Base-by-base conservation (phyloP, 169 alveolate species). In the Cryptosporidium sp. region DNA sequence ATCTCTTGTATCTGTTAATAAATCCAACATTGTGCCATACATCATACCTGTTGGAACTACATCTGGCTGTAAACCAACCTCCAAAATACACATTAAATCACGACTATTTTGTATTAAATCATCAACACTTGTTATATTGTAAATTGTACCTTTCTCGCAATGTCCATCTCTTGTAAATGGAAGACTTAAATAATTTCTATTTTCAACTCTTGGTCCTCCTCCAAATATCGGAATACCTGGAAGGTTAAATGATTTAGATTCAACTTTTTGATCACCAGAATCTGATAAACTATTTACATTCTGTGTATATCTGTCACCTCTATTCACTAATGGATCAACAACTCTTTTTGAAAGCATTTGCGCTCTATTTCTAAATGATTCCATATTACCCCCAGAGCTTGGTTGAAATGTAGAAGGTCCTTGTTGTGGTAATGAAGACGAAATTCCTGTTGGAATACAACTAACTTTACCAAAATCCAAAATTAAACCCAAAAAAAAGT, bases 91-190 rank as follows among this genome's bases (percentile, higher is more conserved):
- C 89, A 80, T 80, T 37, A 80, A 62, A 39, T 80, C 89, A 65
- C 75, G 80, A 41, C 65, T 61, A 80, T 80, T 62, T 62, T 65
- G 73, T 26, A 12, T 29, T 31, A 80, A 43, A 41, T 80, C 89
- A 62, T 80, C 89, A 41, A 58, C 37, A 41, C 80, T 62, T 41
- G 73, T 80, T 3, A 80, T 80, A 65, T 59, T 80, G 45, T 80
- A 80, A 43, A 80, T 59, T 80, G 89, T 80, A 14, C 89, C 89
- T 39, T 80, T 67, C 21, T 80, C 89, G 45, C 89, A 80, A 65
- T 80, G 89, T 43, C 89, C 89, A 35, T 80, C 80, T 65, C 89
- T 80, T 18, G 89, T 48, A 26, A 80, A 80, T 7, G 89, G 89
- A 23, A 80, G 23, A 29, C 31, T 43, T 26, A 41, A 39, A 62